Conservation (phyloP, 2,329 filamentous ascomycete genomes). For the Stylonectria norvegica region DNA sequence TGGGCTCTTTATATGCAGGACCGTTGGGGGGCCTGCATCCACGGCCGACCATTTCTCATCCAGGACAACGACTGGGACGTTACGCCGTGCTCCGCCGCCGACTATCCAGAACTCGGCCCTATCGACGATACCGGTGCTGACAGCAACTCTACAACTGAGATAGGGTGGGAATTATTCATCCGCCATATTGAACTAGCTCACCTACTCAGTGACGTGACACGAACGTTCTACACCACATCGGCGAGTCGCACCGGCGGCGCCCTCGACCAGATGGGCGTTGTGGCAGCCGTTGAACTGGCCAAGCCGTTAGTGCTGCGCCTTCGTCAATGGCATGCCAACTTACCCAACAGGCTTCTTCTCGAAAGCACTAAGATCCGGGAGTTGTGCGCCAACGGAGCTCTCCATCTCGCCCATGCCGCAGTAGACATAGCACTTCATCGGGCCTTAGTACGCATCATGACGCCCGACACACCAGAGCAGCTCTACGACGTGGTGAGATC, state of each 20-base stretch:
- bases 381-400: slow-evolving; percentile 40
- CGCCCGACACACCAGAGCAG: slow-evolving; percentile 27
- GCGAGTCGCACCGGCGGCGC: slow-evolving; percentile 30
- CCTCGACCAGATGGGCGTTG: slow-evolving; percentile 31
- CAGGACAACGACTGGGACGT: slow-evolving; percentile 54
- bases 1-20: slow-evolving; percentile 67
- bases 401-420: slow-evolving; percentile 50
- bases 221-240: slow-evolving; percentile 43
- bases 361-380: slow-evolving; percentile 40
- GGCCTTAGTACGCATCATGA: slow-evolving; percentile 44
- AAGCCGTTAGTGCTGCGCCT: slow-evolving; percentile 33
- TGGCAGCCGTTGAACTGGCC: slow-evolving; percentile 33
- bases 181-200: slow-evolving; percentile 49
- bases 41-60: slow-evolving; percentile 56
- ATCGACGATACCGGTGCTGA: slow-evolving; percentile 36
- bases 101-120: slow-evolving; percentile 38
- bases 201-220: slow-evolving; percentile 50
- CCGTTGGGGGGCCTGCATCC: slow-evolving; percentile 56
- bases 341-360: slow-evolving; percentile 45
- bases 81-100: slow-evolving; percentile 30
- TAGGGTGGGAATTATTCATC: slow-evolving; percentile 47
- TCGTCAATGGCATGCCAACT: slow-evolving; percentile 44
- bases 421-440: slow-evolving; percentile 51
- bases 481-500: slow-evolving; percentile 34
- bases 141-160: slow-evolving; percentile 41